These are phyloP conservation scores for Lachnellula subtilissima DNA, from an alignment of 2,329 filamentous ascomycete genomes.

Conservation along the genomic window DNA sequence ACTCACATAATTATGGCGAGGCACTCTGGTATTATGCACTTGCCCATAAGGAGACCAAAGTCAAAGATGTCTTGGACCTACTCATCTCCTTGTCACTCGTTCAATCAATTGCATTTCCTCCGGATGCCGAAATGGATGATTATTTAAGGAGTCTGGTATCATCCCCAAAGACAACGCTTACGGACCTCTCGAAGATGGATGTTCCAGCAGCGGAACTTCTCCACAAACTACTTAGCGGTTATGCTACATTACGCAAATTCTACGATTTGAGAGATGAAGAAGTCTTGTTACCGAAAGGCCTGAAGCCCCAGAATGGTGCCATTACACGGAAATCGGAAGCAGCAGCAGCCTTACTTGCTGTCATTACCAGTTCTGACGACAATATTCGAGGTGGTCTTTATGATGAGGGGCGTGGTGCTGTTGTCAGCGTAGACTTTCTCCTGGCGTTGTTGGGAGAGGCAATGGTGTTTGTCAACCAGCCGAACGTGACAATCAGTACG, in stretches of 20 bases:
- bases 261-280: constrained; percentile 80
- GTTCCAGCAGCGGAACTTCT: constrained; percentile 77
- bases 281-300: constrained; percentile 34
- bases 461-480: constrained; percentile 67
- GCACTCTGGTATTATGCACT: constrained; percentile 88
- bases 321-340: constrained; percentile 63
- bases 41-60: constrained; percentile 70
- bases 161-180: constrained; percentile 67
- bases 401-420: constrained; percentile 72
- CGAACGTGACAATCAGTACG: constrained; percentile 57
- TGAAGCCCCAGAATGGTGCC: constrained; percentile 38
- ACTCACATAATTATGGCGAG: constrained; percentile 75
- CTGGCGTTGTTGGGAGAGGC: constrained; percentile 80
- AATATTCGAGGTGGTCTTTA: constrained; percentile 89
- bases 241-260: constrained; percentile 84
- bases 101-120: constrained; percentile 76
- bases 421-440: constrained; percentile 84
- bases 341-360: constrained; percentile 70
- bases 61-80: constrained; percentile 79
- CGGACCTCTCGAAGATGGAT: constrained; percentile 68
- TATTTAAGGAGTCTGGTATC: constrained; percentile 66
- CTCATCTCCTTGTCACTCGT: constrained; percentile 84
- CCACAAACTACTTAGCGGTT: constrained; percentile 82
- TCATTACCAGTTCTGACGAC: constrained; percentile 80
- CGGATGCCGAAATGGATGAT: constrained; percentile 65